Conservation (phyloP, 768 basidiomycete genomes). For the Dioszegia hungarica region DNA sequence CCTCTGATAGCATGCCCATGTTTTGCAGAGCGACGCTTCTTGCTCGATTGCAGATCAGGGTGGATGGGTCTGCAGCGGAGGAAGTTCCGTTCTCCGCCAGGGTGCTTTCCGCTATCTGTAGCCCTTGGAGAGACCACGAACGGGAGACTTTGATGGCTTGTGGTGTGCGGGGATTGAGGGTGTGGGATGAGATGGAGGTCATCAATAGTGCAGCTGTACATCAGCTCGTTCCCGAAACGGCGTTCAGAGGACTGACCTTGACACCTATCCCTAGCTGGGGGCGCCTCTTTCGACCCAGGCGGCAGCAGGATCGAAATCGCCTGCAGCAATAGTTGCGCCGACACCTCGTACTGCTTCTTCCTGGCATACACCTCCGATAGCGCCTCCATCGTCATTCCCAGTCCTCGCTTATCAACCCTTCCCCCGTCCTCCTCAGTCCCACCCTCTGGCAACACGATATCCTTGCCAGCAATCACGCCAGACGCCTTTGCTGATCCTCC, state of each 20-base stretch:
- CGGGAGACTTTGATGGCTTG: slow-evolving; percentile 36
- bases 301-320: slow-evolving; percentile 44
- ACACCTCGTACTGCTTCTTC: slow-evolving; percentile 34
- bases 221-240: background rate
- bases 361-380: slow-evolving; percentile 45
- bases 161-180: slow-evolving; percentile 30
- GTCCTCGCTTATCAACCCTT: slow-evolving; percentile 36
- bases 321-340: slow-evolving; percentile 43
- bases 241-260: slow-evolving; percentile 34
- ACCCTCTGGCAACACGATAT: slow-evolving; percentile 20
- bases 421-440: slow-evolving; percentile 12
- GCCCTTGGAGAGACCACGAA: slow-evolving; percentile 41
- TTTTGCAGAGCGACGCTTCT: slow-evolving; percentile 38
- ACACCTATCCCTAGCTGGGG: slow-evolving; percentile 37
- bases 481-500: background rate
- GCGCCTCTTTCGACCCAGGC: slow-evolving; percentile 14
- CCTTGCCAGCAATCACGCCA: slow-evolving; percentile 24
- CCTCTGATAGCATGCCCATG: slow-evolving; percentile 46
- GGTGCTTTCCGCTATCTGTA: slow-evolving; percentile 35
- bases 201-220: slow-evolving; percentile 30
- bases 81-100: slow-evolving; percentile 11
- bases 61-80: slow-evolving; percentile 2
- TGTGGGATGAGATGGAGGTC: slow-evolving; percentile 44
- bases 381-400: slow-evolving; percentile 47
- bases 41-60: slow-evolving; percentile 33